phyloP scores from a whole-genome alignment of 495 filamentous ascomycete genomes.

The Corynascus novoguineensis region DNA sequence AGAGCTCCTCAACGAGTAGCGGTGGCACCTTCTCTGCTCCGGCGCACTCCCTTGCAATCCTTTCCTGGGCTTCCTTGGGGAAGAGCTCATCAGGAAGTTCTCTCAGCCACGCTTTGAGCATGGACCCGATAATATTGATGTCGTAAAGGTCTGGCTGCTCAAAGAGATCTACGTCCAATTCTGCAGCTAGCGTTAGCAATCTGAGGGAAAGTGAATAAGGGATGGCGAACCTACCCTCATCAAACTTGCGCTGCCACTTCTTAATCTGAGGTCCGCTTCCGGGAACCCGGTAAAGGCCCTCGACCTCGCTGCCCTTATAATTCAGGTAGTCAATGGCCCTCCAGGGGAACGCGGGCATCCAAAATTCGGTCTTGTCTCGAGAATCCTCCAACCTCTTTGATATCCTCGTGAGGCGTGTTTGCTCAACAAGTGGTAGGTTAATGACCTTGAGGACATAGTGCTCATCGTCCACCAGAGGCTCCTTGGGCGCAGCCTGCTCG shows the following conservation, averaged over 20 bases:
- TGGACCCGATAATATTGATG: constrained; percentile 86
- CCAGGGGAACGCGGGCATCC: constrained; percentile 93
- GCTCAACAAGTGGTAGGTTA: constrained; percentile 72
- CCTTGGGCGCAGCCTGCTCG: constrained; percentile 63
- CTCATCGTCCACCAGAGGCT: constrained; percentile 59
- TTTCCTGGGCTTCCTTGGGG: constrained; percentile 69
- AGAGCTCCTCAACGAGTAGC: constrained; percentile 79
- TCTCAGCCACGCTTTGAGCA: constrained; percentile 92
- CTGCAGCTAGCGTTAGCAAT: constrained; percentile 42
- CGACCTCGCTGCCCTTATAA: constrained; percentile 81
- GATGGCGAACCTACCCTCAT: constrained; percentile 53
- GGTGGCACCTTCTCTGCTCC: constrained; percentile 73
- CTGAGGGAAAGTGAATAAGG: background rate
- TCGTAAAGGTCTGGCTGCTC: constrained; percentile 79
- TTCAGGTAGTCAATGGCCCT: constrained; percentile 91
- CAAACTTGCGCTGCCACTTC: constrained; percentile 81
- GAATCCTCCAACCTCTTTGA: constrained; percentile 78
- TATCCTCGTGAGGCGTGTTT: constrained; percentile 80
- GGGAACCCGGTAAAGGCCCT: constrained; percentile 83
- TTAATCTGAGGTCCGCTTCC: constrained; percentile 79
- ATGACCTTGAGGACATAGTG: constrained; percentile 73
- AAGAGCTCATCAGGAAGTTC: constrained; percentile 88
- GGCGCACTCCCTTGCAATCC: constrained; percentile 66
- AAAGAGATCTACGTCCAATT: constrained; percentile 80
- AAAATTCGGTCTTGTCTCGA: constrained; percentile 89